Percentiles rank a stretch among this genome's conserved stretches.
Conservation (phyloP, 78 protist genomes). For the Dictyostelium citrinum region DNA sequence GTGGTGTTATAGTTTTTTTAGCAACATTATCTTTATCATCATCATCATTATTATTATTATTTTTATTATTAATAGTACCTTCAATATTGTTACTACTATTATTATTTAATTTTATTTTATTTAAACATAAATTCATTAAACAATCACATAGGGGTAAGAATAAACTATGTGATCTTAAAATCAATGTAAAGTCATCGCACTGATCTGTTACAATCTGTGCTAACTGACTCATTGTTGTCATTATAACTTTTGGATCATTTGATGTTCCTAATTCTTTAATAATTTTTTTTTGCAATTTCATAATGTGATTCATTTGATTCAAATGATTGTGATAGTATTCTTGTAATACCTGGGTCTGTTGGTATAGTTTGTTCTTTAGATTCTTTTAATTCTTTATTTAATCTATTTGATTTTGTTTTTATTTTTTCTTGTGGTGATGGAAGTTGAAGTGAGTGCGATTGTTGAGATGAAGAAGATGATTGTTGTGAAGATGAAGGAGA, state of each 20-base stretch:
- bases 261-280: not conserved
- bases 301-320: not conserved
- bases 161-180: conserved; percentile 35
- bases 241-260: not conserved
- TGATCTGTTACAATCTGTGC: not conserved
- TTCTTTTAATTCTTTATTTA: not conserved
- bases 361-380: not conserved
- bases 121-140: not conserved
- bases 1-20: not conserved
- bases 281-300: not conserved
- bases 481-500: not conserved
- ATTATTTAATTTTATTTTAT: not conserved
- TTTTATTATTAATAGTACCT: not conserved
- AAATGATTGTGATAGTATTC: conserved; percentile 1
- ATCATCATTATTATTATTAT: not conserved
- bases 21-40: not conserved
- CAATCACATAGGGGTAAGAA: not conserved
- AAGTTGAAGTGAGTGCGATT: not conserved
- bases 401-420: not conserved
- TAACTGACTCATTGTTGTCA: not conserved
- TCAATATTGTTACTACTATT: not conserved
- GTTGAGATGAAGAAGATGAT: not conserved
- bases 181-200: not conserved
- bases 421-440: not conserved
- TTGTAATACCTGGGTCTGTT: not conserved